Percentiles rank a stretch among this genome's conserved stretches.
These are phyloP conservation scores for Jackrogersella minutella DNA, from an alignment of 495 filamentous ascomycete species.

Conservation along the genomic window DNA sequence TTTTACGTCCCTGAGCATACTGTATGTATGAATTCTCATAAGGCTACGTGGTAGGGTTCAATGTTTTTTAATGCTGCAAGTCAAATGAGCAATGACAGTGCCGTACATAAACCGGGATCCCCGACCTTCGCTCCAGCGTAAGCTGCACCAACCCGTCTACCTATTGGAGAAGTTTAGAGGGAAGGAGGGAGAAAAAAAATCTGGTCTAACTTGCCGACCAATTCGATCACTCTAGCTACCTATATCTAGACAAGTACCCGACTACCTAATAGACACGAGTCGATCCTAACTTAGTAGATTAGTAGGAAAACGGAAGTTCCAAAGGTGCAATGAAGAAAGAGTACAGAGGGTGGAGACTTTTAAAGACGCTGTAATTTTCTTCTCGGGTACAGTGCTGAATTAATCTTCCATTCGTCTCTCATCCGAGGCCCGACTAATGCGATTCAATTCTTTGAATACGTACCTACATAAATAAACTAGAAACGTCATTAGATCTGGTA, in stretches of 20 bases:
- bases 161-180: conserved; percentile 4
- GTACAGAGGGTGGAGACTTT: conserved; percentile 6
- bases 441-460: conserved; percentile 8
- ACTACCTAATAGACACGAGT: conserved; percentile 17
- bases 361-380: neutral
- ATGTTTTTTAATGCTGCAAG: conserved; percentile 17
- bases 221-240: conserved; percentile 2
- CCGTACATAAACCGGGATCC: conserved; percentile 27
- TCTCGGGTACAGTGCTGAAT: conserved; percentile 8
- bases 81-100: neutral
- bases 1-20: too few species aligned
- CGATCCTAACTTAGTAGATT: conserved; percentile 27
- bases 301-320: conserved; percentile 5
- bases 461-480: neutral
- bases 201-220: neutral
- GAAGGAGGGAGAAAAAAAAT: neutral
- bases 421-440: conserved; percentile 1
- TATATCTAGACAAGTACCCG: conserved; percentile 15
- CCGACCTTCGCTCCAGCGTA: conserved; percentile 31
- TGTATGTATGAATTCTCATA: too few species aligned
- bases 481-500: neutral
- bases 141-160: conserved; percentile 24
- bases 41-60: conserved; percentile 9
- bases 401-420: conserved; percentile 13
- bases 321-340: conserved; percentile 1